phyloP scores from a whole-genome alignment of 352 stramenopile genomes.

The Phytophthora pluvialis region DNA sequence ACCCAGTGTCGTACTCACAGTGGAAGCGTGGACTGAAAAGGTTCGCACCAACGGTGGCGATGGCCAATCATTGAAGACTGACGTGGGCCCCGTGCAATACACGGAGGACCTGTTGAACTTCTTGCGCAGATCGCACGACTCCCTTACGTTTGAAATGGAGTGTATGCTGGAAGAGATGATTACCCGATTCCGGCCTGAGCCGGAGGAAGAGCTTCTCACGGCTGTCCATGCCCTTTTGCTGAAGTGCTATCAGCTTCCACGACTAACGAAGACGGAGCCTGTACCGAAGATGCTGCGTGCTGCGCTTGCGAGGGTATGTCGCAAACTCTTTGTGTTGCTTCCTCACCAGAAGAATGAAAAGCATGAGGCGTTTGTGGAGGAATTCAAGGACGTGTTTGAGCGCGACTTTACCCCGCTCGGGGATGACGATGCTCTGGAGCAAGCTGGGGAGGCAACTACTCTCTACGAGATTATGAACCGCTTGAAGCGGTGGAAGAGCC shows the following conservation, averaged over 20 bases:
- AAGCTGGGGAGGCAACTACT: slow-evolving; percentile 46
- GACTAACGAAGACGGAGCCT: slow-evolving; percentile 74
- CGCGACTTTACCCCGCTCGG: slow-evolving; percentile 73
- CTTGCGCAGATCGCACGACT: slow-evolving; percentile 90
- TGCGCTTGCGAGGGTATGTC: slow-evolving; percentile 91
- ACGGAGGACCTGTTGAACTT: slow-evolving; percentile 96
- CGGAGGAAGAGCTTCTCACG: slow-evolving; percentile 97
- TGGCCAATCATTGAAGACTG: slow-evolving; percentile 53
- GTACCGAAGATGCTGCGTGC: slow-evolving; percentile 91
- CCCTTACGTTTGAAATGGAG: slow-evolving; percentile 95
- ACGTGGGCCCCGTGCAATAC: slow-evolving; percentile 89
- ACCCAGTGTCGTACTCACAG: slow-evolving; percentile 62
- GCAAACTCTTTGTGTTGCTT: slow-evolving; percentile 91
- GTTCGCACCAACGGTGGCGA: slow-evolving; percentile 41
- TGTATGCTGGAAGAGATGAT: slow-evolving; percentile 99
- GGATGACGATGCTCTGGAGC: slow-evolving; percentile 32
- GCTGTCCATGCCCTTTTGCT: slow-evolving; percentile 96
- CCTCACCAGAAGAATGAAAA: slow-evolving; percentile 90
- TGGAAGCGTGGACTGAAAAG: slow-evolving; percentile 79
- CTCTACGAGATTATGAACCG: slow-evolving; percentile 89
- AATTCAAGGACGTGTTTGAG: slow-evolving; percentile 89
- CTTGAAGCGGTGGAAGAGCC: slow-evolving; percentile 92
- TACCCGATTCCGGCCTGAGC: slow-evolving; percentile 96
- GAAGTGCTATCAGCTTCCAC: slow-evolving; percentile 91
- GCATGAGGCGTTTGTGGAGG: slow-evolving; percentile 86